phyloP scores from a whole-genome alignment of 2,329 filamentous ascomycete genomes.

The Pseudogymnoascus pannorum region DNA sequence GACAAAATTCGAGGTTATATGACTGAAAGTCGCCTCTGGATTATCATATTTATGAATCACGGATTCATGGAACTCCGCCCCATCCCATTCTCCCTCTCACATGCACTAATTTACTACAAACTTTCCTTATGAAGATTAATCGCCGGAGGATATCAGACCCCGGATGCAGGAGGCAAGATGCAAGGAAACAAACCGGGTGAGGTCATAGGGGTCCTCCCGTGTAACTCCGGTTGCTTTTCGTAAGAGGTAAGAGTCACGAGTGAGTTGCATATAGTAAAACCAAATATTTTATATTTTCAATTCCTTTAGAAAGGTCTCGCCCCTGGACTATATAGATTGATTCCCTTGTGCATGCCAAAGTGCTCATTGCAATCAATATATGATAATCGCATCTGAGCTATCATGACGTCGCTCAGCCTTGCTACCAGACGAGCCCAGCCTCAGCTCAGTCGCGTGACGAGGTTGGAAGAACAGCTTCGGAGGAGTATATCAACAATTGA shows the following conservation, averaged over 20 bases:
- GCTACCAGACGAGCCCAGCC: constrained; percentile 11
- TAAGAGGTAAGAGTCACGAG: not conserved
- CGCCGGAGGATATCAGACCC: not conserved
- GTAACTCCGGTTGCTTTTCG: constrained; percentile 4
- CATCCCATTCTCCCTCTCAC: not conserved
- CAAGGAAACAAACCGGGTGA: constrained; percentile 3
- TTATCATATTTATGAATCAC: not conserved
- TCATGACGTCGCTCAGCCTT: constrained; percentile 17
- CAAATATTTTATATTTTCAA: not conserved
- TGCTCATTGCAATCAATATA: not conserved
- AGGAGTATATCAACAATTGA: constrained; percentile 25
- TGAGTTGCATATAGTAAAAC: not conserved
- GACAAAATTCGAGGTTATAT: not conserved
- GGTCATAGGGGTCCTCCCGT: constrained; percentile 1
- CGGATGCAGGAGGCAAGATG: not conserved
- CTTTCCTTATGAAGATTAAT: not conserved
- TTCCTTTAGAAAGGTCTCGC: not conserved
- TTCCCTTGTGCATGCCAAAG: not conserved
- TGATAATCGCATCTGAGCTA: not conserved
- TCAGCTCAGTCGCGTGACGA: constrained; percentile 12
- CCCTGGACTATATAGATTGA: not conserved
- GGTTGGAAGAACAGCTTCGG: constrained; percentile 14
- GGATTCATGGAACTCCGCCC: not conserved
- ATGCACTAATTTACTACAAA: not conserved
- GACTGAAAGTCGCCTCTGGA: not conserved